phyloP scores from a whole-genome alignment of 1,139 yeast species.

The Ashbya aceris region DNA sequence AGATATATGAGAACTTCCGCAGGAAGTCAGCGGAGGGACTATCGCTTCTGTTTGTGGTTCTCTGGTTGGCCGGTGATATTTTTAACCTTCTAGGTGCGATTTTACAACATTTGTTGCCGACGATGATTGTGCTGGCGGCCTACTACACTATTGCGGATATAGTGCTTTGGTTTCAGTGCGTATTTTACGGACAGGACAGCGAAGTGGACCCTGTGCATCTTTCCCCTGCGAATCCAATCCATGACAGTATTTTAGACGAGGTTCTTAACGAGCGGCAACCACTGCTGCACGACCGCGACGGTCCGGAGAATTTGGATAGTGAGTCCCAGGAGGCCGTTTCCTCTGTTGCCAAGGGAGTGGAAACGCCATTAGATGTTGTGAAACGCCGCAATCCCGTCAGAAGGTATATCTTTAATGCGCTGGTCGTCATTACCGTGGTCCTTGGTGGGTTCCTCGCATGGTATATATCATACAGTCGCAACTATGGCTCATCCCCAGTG shows the following conservation, averaged over 20 bases:
- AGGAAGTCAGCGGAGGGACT: slow-evolving; percentile 83
- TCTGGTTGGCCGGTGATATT: slow-evolving; percentile 86
- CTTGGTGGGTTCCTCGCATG: slow-evolving; percentile 80
- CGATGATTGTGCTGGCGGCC: slow-evolving; percentile 83
- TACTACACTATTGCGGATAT: slow-evolving; percentile 89
- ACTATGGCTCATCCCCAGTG: slow-evolving; percentile 24
- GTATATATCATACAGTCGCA: slow-evolving; percentile 51
- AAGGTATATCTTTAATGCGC: slow-evolving; percentile 35
- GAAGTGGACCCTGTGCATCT: slow-evolving; percentile 68
- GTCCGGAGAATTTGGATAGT: slow-evolving; percentile 2
- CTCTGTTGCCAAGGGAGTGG: slow-evolving; percentile 22
- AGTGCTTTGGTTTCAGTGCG: slow-evolving; percentile 70
- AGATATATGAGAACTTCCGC: slow-evolving; percentile 80
- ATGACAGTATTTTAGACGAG: slow-evolving; percentile 55
- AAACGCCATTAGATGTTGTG: not conserved
- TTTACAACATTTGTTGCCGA: slow-evolving; percentile 79
- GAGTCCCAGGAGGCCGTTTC: not conserved
- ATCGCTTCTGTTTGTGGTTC: slow-evolving; percentile 66
- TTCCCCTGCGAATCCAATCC: slow-evolving; percentile 83
- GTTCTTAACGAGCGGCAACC: slow-evolving; percentile 35
- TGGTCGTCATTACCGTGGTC: slow-evolving; percentile 63
- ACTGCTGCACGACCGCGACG: slow-evolving; percentile 22
- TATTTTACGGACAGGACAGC: slow-evolving; percentile 52
- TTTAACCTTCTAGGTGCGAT: slow-evolving; percentile 86
- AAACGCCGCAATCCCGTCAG: slow-evolving; percentile 3